Evolutionary conservation across 2,329 filamentous ascomycete species (phyloP).

Genomic region (Monilinia aucupariae): DNA sequence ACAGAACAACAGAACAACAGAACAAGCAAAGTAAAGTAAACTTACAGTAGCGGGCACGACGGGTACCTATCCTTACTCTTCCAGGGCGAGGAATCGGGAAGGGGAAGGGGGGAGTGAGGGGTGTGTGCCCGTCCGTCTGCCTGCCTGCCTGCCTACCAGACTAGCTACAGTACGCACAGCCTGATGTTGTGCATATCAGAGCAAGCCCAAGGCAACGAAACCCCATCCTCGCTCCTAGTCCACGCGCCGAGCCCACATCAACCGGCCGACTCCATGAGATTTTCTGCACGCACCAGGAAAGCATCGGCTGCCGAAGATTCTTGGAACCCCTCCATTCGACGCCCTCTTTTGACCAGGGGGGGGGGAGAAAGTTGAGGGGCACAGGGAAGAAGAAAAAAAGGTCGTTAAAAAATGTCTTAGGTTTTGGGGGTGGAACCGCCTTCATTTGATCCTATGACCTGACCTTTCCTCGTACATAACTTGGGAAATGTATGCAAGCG

Average conservation of each 20-base stretch:
- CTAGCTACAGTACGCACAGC: constrained; percentile 18
- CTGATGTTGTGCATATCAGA: constrained; percentile 14
- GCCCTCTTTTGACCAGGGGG: background rate
- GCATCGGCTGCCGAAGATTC: background rate
- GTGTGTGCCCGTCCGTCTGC: background rate
- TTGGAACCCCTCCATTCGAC: background rate
- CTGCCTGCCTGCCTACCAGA: no score
- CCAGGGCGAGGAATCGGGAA: background rate
- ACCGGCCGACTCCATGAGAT: background rate
- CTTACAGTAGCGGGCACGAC: constrained; percentile 8
- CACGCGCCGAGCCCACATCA: background rate
- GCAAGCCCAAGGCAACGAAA: background rate
- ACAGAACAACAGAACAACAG: no score
- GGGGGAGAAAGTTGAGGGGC: background rate
- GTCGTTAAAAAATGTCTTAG: constrained; percentile 11
- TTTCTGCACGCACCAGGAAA: background rate
- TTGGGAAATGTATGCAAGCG: constrained; percentile 16
- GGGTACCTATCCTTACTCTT: background rate
- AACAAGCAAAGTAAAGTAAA: no score
- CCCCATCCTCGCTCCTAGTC: no score
- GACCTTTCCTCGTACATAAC: constrained; percentile 9
- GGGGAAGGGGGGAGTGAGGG: no score
- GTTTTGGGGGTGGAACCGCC: constrained; percentile 3
- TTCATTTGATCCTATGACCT: constrained; percentile 17
- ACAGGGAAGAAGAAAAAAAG: background rate